These are phyloP conservation scores for Hanseniaspora guilliermondii DNA, from an alignment of 805 yeast genomes.

Conservation along the genomic window DNA sequence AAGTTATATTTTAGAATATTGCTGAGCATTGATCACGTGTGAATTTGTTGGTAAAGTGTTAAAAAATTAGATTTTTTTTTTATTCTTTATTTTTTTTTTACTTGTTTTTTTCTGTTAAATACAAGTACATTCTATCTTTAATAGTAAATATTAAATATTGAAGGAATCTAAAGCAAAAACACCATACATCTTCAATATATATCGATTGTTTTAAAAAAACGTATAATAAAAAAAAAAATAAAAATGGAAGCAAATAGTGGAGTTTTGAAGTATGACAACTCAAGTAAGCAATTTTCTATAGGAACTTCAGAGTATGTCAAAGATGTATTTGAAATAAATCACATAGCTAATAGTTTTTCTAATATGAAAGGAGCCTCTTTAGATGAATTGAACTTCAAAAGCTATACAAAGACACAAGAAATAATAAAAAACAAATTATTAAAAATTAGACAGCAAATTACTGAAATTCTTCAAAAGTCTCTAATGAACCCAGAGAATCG, in stretches of 20 bases:
- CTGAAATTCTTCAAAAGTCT: neutral
- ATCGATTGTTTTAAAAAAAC: neutral
- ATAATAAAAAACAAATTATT: neutral
- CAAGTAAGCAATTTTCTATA: constrained; percentile 7
- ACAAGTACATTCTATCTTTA: neutral
- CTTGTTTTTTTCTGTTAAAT: neutral
- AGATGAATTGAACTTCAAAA: neutral
- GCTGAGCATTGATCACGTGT: too few relatives aligned
- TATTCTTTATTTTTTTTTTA: neutral
- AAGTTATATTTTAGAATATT: too few relatives aligned
- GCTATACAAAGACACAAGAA: neutral
- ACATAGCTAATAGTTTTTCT: neutral
- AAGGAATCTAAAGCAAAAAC: too few relatives aligned
- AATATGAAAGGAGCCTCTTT: neutral
- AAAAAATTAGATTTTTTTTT: too few relatives aligned
- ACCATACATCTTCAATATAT: too few relatives aligned
- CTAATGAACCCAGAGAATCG: constrained; percentile 5
- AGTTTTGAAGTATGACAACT: neutral
- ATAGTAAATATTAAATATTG: too few relatives aligned
- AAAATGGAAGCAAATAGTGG: neutral
- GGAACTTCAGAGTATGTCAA: constrained; percentile 6
- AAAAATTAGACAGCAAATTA: neutral
- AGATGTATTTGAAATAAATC: constrained; percentile 10
- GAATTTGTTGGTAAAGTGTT: too few relatives aligned
- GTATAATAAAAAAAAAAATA: neutral